Conservation (phyloP, 1,284 basidiomycete species). For the Irpex sp. region DNA sequence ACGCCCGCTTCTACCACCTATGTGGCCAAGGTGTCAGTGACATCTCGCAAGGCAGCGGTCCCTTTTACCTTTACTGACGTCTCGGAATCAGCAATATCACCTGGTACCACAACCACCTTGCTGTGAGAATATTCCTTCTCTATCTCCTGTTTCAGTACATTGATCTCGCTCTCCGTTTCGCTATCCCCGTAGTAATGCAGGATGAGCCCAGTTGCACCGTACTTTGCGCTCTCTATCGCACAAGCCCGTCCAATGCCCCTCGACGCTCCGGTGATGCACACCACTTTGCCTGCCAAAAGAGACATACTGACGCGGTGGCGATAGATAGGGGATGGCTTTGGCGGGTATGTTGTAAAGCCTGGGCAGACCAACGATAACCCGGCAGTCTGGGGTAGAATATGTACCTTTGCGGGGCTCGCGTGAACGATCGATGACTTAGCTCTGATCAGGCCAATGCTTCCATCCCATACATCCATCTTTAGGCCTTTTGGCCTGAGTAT, state of each 20-base stretch:
- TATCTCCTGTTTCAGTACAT: constrained; percentile 43
- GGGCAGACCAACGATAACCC: not conserved
- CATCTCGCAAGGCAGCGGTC: not conserved
- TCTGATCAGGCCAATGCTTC: not conserved
- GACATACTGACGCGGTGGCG: constrained; percentile 28
- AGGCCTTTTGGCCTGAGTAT: not conserved
- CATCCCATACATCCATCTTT: not conserved
- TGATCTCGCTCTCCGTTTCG: constrained; percentile 50
- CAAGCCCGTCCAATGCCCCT: constrained; percentile 80
- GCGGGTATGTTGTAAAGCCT: not conserved
- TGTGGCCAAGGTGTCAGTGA: not conserved
- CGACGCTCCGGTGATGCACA: constrained; percentile 75
- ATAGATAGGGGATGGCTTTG: not conserved
- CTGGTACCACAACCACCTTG: constrained; percentile 45
- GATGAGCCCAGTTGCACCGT: constrained; percentile 66
- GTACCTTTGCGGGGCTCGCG: not conserved
- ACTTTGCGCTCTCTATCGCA: constrained; percentile 58
- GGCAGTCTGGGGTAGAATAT: not conserved
- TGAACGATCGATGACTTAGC: not conserved
- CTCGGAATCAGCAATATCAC: constrained; percentile 63
- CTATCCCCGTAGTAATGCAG: constrained; percentile 70
- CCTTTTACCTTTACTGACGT: constrained; percentile 54
- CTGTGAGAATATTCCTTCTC: constrained; percentile 30
- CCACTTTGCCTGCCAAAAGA: constrained; percentile 58
- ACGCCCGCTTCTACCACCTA: constrained; percentile 63